Evolutionary conservation across 345 rosid genomes (phyloP).

Genomic region (Tarenaya hassleriana): DNA sequence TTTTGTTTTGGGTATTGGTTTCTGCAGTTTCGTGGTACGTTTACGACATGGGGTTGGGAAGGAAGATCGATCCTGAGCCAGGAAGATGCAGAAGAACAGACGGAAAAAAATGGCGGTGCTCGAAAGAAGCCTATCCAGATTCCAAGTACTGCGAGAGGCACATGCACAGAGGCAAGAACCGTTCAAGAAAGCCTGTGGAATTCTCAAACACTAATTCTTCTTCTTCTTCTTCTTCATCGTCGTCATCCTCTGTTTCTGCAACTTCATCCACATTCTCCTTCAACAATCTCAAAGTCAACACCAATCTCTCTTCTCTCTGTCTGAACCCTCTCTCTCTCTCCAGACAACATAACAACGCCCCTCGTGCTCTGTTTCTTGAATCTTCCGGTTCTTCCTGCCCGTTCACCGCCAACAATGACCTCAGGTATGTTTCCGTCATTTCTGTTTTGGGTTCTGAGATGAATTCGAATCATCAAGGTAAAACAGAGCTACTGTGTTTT

Average conservation of each 20-base stretch:
- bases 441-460: too few relatives aligned
- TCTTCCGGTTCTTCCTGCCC: too few relatives aligned
- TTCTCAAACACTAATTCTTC: conserved; percentile 15
- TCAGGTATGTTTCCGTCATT: background rate
- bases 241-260: conserved; percentile 34
- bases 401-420: background rate
- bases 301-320: conserved; percentile 31
- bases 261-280: conserved; percentile 21
- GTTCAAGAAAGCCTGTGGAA: conserved; percentile 97
- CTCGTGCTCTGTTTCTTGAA: too few relatives aligned
- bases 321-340: conserved; percentile 26
- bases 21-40: conserved; percentile 69
- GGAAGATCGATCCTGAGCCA: conserved; percentile 85
- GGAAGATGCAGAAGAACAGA: conserved; percentile 93
- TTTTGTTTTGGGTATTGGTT: conserved; percentile 2
- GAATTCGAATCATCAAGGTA: too few relatives aligned
- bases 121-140: conserved; percentile 84
- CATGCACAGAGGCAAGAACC: conserved; percentile 95
- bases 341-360: conserved; percentile 25
- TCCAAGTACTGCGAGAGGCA: conserved; percentile 93
- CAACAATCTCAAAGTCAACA: conserved; percentile 9
- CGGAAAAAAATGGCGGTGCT: conserved; percentile 97
- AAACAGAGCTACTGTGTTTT: background rate
- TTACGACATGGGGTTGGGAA: conserved; percentile 66
- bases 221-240: conserved; percentile 18